A percentile compares a stretch with the other conserved stretches of the same genome.
Evolutionary conservation across 306 rosid genomes (phyloP).

Genomic region (Calophaca sinica): DNA sequence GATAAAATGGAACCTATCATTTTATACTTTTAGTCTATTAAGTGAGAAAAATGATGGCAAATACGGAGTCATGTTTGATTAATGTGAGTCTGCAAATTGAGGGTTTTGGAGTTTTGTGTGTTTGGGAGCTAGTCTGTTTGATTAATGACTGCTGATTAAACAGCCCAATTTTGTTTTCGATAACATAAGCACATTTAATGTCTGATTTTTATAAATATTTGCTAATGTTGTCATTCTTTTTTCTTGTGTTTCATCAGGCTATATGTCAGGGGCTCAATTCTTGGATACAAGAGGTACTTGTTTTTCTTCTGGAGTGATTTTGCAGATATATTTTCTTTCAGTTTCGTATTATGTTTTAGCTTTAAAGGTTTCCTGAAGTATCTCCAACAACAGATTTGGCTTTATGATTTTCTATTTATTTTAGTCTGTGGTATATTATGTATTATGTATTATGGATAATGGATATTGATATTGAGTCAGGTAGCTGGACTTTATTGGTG

Average conservation of each 20-base stretch:
- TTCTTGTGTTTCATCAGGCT: conserved; percentile 61
- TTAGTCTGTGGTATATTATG: neutral
- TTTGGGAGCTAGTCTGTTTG: neutral
- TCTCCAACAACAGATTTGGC: neutral
- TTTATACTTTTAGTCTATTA: neutral
- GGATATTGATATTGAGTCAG: neutral
- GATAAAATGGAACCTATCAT: neutral
- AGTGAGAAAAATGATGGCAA: neutral
- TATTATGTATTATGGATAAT: no score
- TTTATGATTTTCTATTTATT: neutral
- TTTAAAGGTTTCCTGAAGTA: conserved; percentile 7
- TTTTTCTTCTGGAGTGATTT: neutral
- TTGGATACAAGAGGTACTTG: conserved; percentile 89
- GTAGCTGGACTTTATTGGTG: neutral
- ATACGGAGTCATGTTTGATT: no score
- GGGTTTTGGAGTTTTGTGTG: neutral
- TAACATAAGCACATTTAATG: no score
- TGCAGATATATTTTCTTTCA: neutral
- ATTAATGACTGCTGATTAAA: neutral
- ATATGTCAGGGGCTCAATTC: conserved; percentile 80
- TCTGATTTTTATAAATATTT: no score
- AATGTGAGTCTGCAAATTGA: neutral
- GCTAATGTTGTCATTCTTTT: neutral
- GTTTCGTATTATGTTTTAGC: neutral
- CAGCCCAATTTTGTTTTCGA: neutral